Percentiles rank a stretch among this genome's conserved stretches.
phyloP scores from a whole-genome alignment of 2,329 filamentous ascomycete genomes.

The Diaporthe sp. region DNA sequence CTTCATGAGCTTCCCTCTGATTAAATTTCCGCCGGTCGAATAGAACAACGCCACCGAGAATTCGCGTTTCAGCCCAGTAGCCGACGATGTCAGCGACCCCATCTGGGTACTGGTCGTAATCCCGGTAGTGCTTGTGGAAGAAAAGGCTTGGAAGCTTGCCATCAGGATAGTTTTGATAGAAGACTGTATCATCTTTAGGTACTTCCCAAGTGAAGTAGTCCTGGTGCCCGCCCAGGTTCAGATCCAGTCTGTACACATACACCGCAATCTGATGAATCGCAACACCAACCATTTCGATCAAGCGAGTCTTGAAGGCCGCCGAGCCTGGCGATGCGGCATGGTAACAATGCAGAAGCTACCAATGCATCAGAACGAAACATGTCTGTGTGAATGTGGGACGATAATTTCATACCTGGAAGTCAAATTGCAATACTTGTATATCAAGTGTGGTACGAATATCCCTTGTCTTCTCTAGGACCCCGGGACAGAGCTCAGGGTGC shows the following conservation, averaged over 20 bases:
- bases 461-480: constrained; percentile 28
- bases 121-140: constrained; percentile 46
- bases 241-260: constrained; percentile 43
- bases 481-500: constrained; percentile 38
- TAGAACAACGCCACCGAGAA: constrained; percentile 47
- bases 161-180: constrained; percentile 18
- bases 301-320: constrained; percentile 46
- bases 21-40: constrained; percentile 41
- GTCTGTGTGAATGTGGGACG: neutral
- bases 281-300: constrained; percentile 51
- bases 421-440: constrained; percentile 1
- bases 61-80: constrained; percentile 49
- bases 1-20: constrained; percentile 8
- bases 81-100: constrained; percentile 48
- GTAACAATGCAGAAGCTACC: constrained; percentile 45
- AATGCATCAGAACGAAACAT: neutral
- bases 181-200: constrained; percentile 40
- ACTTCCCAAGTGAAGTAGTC: constrained; percentile 45
- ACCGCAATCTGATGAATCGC: constrained; percentile 50
- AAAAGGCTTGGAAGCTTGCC: constrained; percentile 47
- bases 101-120: constrained; percentile 50
- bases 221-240: constrained; percentile 45
- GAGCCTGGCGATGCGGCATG: constrained; percentile 46
- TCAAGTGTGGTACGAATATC: neutral
- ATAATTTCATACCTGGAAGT: neutral